A percentile compares a stretch with the other conserved stretches of the same genome.
phyloP scores from a whole-genome alignment of 2,329 filamentous ascomycete species.

The Aspergillus texensis region DNA sequence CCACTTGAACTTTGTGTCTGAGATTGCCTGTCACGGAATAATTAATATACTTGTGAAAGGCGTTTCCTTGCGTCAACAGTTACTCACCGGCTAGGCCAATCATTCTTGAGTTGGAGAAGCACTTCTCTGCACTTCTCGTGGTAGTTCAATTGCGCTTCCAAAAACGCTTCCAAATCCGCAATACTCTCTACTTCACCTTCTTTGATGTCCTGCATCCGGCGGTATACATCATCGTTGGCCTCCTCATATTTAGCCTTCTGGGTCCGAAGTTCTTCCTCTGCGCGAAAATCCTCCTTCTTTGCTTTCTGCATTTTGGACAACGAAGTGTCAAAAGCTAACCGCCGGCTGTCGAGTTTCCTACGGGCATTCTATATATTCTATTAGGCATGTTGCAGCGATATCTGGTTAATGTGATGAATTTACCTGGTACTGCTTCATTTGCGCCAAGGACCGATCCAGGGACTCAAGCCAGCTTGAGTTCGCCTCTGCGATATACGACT shows the following conservation, averaged over 20 bases:
- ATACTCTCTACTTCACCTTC: slow-evolving; percentile 85
- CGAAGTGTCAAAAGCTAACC: slow-evolving; percentile 88
- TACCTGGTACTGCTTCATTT: slow-evolving; percentile 98
- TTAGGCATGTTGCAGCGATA: slow-evolving; percentile 2
- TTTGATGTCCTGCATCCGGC: slow-evolving; percentile 95
- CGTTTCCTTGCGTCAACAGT: neutral
- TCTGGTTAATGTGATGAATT: slow-evolving; percentile 25
- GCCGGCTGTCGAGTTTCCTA: slow-evolving; percentile 90
- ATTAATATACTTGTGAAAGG: neutral
- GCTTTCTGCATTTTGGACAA: slow-evolving; percentile 89
- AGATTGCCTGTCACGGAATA: slow-evolving; percentile 26
- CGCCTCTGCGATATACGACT: slow-evolving; percentile 75
- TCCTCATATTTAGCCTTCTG: slow-evolving; percentile 98
- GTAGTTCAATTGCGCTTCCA: slow-evolving; percentile 88
- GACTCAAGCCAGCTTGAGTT: slow-evolving; percentile 87
- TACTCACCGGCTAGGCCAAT: slow-evolving; percentile 63
- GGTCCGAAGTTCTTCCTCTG: slow-evolving; percentile 87
- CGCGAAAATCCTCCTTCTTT: slow-evolving; percentile 88
- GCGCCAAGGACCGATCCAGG: slow-evolving; percentile 82
- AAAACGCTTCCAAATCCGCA: slow-evolving; percentile 74
- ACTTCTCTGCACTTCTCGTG: slow-evolving; percentile 89
- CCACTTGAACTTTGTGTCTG: slow-evolving; percentile 29
- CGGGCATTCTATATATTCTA: slow-evolving; percentile 63
- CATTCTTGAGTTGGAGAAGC: slow-evolving; percentile 68
- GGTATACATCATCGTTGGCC: slow-evolving; percentile 84